Conservation (phyloP, 2,329 filamentous ascomycete genomes). For the Blumeriella jaapii region DNA sequence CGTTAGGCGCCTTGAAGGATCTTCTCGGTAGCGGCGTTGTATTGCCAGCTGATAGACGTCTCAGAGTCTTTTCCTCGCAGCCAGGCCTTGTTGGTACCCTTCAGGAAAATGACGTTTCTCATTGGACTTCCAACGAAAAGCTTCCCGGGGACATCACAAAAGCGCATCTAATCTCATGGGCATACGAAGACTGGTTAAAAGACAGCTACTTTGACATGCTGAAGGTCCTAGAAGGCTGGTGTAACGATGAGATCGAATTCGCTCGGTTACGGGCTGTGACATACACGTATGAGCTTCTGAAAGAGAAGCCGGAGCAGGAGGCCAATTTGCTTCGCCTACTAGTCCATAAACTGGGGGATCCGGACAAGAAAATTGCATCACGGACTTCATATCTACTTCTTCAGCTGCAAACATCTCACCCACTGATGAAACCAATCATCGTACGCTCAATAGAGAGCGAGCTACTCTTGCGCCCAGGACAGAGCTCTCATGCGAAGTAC, state of each 20-base stretch:
- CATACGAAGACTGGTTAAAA: conserved; percentile 93
- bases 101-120: conserved; percentile 42
- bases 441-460: conserved; percentile 79
- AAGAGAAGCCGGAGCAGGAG: conserved; percentile 95
- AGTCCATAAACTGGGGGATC: conserved; percentile 94
- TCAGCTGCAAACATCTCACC: conserved; percentile 79
- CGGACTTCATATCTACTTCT: conserved; percentile 87
- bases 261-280: conserved; percentile 79
- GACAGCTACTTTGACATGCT: conserved; percentile 86
- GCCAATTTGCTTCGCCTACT: conserved; percentile 82
- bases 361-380: conserved; percentile 89
- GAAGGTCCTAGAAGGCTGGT: conserved; percentile 85
- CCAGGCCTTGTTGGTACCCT: conserved; percentile 63
- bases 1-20: conserved; percentile 89
- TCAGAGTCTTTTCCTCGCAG: conserved; percentile 70
- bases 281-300: conserved; percentile 82
- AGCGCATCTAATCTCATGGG: conserved; percentile 74
- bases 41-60: conserved; percentile 68
- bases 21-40: conserved; percentile 81
- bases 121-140: conserved; percentile 57
- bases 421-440: conserved; percentile 85
- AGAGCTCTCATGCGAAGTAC: conserved; percentile 82
- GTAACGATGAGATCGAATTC: conserved; percentile 89
- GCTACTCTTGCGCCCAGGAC: conserved; percentile 74
- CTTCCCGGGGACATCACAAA: conserved; percentile 66